These are phyloP conservation scores for Tuctoria greenei DNA, from an alignment of 176 grass and related monocot genomes.

Conservation along the genomic window DNA sequence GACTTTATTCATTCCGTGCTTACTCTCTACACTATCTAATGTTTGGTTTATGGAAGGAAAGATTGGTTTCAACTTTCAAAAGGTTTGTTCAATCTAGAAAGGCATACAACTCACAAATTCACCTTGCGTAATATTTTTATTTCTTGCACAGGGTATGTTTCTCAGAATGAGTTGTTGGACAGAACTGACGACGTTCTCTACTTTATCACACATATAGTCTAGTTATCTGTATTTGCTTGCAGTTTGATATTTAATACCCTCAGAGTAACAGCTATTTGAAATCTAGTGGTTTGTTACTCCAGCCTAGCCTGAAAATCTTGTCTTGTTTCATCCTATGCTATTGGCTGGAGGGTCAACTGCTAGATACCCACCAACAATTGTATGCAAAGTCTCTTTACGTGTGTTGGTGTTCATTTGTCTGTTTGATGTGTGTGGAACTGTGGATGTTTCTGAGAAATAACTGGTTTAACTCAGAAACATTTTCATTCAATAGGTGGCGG, in stretches of 20 bases:
- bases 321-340: conserved; percentile 17
- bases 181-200: conserved; percentile 5
- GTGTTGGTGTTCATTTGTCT: background rate
- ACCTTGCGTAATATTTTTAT: background rate
- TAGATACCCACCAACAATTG: background rate
- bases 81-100: conserved; percentile 15
- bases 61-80: background rate
- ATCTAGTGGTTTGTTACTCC: background rate
- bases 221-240: conserved; percentile 11
- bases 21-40: background rate
- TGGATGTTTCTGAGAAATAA: background rate
- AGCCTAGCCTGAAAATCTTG: conserved; percentile 18
- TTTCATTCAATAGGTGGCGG: conserved; percentile 68
- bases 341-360: background rate
- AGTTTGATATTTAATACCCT: conserved; percentile 16
- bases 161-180: background rate
- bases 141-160: background rate
- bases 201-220: background rate
- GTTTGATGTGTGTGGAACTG: background rate
- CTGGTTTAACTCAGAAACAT: conserved; percentile 25
- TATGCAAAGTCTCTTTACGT: background rate
- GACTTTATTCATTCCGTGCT: conserved; percentile 1
- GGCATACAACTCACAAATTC: background rate
- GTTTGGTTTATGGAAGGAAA: conserved; percentile 6
- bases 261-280: background rate